These are phyloP conservation scores for Cupressus sempervirens DNA, from an alignment of 75 land plant genomes.

Conservation along the genomic window DNA sequence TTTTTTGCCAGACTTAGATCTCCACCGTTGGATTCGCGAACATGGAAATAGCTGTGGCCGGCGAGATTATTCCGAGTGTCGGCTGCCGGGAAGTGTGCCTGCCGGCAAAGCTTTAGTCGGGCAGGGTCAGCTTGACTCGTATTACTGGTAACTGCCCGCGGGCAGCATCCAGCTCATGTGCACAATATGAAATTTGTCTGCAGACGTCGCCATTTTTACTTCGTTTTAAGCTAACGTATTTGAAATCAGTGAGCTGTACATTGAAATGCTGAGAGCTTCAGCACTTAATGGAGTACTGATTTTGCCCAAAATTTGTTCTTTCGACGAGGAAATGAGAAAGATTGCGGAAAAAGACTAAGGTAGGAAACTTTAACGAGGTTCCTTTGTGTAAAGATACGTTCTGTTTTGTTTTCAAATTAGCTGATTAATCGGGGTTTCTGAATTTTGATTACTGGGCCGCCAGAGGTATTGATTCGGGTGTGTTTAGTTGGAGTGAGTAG, in stretches of 20 bases:
- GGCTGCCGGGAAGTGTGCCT: not conserved
- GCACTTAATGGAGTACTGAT: not conserved
- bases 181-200: not conserved
- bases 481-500: not conserved
- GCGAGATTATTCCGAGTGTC: not conserved
- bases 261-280: not conserved
- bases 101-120: not conserved
- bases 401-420: not conserved
- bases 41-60: not conserved
- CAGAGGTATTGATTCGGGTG: not conserved
- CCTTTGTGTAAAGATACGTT: not conserved
- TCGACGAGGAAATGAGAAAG: not conserved
- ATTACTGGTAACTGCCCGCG: not conserved
- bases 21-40: no score
- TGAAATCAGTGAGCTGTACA: not conserved
- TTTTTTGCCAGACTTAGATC: no score
- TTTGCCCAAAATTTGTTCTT: not conserved
- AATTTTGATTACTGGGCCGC: not conserved
- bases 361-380: not conserved
- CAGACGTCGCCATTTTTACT: not conserved
- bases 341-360: not conserved
- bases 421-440: not conserved
- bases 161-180: conserved; percentile 10
- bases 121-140: conserved; percentile 10
- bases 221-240: not conserved